A percentile compares a stretch with the other conserved stretches of the same genome.
phyloP scores from a whole-genome alignment of 371 early-diverging fungal genomes.

The Mortierella sp. region DNA sequence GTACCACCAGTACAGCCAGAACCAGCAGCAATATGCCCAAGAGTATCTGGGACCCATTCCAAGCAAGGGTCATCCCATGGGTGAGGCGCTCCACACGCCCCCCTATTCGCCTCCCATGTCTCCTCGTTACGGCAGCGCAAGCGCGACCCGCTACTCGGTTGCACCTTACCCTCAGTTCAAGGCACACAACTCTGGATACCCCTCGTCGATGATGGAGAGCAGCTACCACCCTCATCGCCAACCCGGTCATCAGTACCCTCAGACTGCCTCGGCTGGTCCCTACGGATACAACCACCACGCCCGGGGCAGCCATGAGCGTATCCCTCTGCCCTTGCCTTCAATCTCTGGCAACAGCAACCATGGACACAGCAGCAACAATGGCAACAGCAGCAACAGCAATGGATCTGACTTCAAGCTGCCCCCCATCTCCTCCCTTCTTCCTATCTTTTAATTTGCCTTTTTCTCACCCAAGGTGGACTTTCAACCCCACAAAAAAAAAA shows the following conservation, averaged over 20 bases:
- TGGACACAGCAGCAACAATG: conserved; percentile 4
- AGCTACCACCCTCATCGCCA: conserved; percentile 43
- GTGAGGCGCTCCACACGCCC: conserved; percentile 43
- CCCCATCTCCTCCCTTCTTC: conserved; percentile 49
- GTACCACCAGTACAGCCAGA: background rate
- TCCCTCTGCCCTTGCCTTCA: conserved; percentile 63
- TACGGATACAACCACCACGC: conserved; percentile 5
- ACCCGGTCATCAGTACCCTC: conserved; percentile 20
- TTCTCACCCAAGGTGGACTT: background rate
- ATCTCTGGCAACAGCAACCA: conserved; percentile 39
- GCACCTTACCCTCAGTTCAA: conserved; percentile 47
- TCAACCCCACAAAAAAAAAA: conserved; percentile 22
- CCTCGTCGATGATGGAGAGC: conserved; percentile 50
- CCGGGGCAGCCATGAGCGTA: conserved; percentile 11
- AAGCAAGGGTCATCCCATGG: conserved; percentile 5
- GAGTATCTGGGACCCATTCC: conserved; percentile 17
- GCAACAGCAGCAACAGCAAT: conserved; percentile 20
- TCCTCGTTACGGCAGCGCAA: conserved; percentile 41
- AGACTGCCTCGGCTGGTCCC: conserved; percentile 6
- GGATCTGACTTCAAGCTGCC: conserved; percentile 52
- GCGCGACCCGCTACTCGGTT: conserved; percentile 31
- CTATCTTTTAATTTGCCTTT: conserved; percentile 22
- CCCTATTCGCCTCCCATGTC: conserved; percentile 55
- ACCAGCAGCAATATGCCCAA: conserved; percentile 17
- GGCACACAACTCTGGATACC: conserved; percentile 31